Evolutionary conservation across 345 rosid species (phyloP), one percentile per base, ranked within the genome.

Genomic region (Citropsis articulata): DNA sequence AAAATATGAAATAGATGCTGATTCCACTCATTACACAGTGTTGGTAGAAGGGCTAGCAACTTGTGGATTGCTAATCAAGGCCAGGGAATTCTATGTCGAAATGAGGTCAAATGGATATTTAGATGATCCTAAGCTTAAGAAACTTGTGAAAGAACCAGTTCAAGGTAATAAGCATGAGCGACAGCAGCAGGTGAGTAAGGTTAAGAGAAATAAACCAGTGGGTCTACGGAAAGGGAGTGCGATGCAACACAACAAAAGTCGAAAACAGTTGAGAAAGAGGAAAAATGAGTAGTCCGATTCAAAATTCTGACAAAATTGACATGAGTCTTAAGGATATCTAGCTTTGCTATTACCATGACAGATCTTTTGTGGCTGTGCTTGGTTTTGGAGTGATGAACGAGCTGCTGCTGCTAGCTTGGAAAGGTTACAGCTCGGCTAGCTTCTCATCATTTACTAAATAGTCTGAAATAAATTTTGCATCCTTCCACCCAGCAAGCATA

Each of bases 51-150:
- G 97, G 59, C 83, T 94, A 76, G 86, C 87, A 59, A 56, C 82
- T 31, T 90, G 88, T 81, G 95, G 98, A 18, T 80, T 82, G 86
- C 63, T 83, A 67, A 71, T 64, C 55, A 87, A 88, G 80, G 97
- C 98, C 33, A 85, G 84, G 64, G 88, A 89, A 83, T 82, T 82
- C 18, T 88, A 90, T 82, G 81, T 82, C 56, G 97, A 93, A 79
- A 93, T 93, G 98, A 83, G 72, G 79, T 82, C 88, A 57, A 83
- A 80, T 66, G 98, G 98, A 45, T 89, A 89, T 73, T 66, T 79
- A 36, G 92, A 89, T 74, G 91, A 90, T 75, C 98, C 98, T 31
- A 95, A 88, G 88, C 87, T 95, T 69, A 81, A 80, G 83, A 91
- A 83, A 79, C 86, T 88, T 61, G 81, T 95, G 79, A 84, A 82